phyloP scores from a whole-genome alignment of 1,284 basidiomycete genomes.

The Ceratobasidium sp. region DNA sequence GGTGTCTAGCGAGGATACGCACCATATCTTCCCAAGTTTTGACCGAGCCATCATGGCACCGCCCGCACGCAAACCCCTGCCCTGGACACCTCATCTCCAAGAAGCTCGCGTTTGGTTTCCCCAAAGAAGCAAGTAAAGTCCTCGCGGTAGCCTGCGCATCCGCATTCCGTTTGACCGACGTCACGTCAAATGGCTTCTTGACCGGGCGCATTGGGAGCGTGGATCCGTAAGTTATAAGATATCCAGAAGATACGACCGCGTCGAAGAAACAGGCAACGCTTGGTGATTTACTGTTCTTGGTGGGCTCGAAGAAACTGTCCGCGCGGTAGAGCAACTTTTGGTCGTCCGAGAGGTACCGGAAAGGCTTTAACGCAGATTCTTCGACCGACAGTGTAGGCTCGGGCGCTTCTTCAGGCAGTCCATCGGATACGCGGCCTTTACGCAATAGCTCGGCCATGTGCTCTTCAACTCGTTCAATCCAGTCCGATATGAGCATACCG shows the following conservation, averaged over 20 bases:
- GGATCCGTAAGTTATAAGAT: background rate
- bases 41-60: background rate
- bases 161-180: background rate
- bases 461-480: conserved; percentile 2
- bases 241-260: background rate
- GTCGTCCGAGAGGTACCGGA: background rate
- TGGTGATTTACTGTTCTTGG: background rate
- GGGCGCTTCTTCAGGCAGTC: background rate
- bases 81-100: conserved; percentile 20
- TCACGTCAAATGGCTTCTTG: background rate
- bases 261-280: conserved; percentile 3
- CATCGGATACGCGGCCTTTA: background rate
- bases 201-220: background rate
- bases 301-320: conserved; percentile 17
- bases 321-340: conserved; percentile 20
- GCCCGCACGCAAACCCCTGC: background rate
- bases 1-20: background rate
- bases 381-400: background rate
- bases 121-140: background rate
- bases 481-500: background rate
- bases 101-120: conserved; percentile 29
- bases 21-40: conserved; percentile 31
- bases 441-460: conserved; percentile 5
- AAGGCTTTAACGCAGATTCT: background rate
- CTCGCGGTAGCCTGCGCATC: conserved; percentile 10